Evolutionary conservation across 192 early-diverging fungal species (phyloP).

Genomic region (Paraglomus occultum): DNA sequence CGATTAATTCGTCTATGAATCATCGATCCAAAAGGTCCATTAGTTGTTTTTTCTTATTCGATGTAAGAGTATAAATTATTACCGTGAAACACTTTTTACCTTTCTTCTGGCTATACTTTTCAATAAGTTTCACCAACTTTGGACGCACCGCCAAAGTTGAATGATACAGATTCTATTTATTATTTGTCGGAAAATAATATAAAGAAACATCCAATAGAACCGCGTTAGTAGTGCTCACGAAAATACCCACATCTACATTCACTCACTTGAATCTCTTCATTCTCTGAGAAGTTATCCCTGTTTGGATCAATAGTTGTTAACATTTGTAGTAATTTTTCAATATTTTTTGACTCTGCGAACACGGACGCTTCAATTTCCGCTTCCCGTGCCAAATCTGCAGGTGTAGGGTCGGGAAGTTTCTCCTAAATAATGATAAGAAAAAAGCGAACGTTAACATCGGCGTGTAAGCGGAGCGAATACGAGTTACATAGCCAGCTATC

Average conservation of each 20-base stretch:
- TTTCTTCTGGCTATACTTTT: slow-evolving; percentile 81
- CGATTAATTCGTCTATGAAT: slow-evolving; percentile 67
- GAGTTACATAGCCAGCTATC: too few species aligned
- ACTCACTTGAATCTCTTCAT: slow-evolving; percentile 74
- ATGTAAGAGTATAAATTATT: background rate
- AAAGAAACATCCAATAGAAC: too few species aligned
- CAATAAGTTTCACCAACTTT: slow-evolving; percentile 82
- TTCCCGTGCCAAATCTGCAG: slow-evolving; percentile 52
- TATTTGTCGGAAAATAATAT: background rate
- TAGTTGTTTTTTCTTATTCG: background rate
- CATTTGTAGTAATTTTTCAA: slow-evolving; percentile 75
- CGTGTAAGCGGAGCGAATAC: too few species aligned
- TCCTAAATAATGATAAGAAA: slow-evolving; percentile 42
- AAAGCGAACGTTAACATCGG: background rate
- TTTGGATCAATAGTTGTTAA: slow-evolving; percentile 76
- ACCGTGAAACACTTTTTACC: slow-evolving; percentile 43
- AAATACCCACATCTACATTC: background rate
- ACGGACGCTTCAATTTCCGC: slow-evolving; percentile 67
- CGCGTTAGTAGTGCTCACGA: background rate
- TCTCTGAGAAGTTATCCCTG: slow-evolving; percentile 83
- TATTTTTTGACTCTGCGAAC: slow-evolving; percentile 65
- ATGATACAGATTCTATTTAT: slow-evolving; percentile 60
- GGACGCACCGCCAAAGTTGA: slow-evolving; percentile 79
- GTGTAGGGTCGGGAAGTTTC: slow-evolving; percentile 59
- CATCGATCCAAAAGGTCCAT: slow-evolving; percentile 1